phyloP scores from a whole-genome alignment of 805 yeast species.

The Cyberlindnera subsufficiens region DNA sequence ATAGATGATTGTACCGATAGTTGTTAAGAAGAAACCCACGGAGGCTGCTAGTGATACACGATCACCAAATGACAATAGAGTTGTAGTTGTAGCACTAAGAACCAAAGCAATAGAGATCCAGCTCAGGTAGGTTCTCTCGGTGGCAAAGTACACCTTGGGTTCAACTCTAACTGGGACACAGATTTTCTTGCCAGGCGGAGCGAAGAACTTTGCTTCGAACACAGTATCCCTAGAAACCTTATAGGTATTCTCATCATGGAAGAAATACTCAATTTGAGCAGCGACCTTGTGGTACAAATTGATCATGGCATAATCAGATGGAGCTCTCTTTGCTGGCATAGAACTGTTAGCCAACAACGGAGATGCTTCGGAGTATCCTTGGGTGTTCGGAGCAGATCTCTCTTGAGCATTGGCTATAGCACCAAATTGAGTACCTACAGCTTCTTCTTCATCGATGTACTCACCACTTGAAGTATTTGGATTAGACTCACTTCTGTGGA shows the following conservation, averaged over 20 bases:
- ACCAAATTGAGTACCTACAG: constrained; percentile 44
- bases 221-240: constrained; percentile 62
- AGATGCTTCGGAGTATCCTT: constrained; percentile 24
- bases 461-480: constrained; percentile 43
- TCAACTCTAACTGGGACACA: constrained; percentile 94
- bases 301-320: constrained; percentile 7
- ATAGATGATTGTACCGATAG: constrained; percentile 67
- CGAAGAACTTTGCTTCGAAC: constrained; percentile 49
- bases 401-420: constrained; percentile 15
- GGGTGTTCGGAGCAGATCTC: constrained; percentile 6
- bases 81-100: constrained; percentile 82
- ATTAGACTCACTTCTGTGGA: constrained; percentile 21
- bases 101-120: constrained; percentile 92
- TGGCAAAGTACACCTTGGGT: constrained; percentile 98
- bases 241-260: constrained; percentile 42
- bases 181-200: constrained; percentile 86
- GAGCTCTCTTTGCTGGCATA: constrained; percentile 5
- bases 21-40: constrained; percentile 78
- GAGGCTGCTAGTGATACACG: constrained; percentile 72
- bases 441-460: constrained; percentile 65
- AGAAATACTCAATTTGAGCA: constrained; percentile 35
- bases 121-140: constrained; percentile 88
- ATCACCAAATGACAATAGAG: constrained; percentile 81
- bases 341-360: constrained; percentile 20
- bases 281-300: constrained; percentile 19